Percentiles rank a stretch among this genome's conserved stretches.
Conservation (phyloP, 2,329 filamentous ascomycete species). For the Exophiala alcalophila region DNA sequence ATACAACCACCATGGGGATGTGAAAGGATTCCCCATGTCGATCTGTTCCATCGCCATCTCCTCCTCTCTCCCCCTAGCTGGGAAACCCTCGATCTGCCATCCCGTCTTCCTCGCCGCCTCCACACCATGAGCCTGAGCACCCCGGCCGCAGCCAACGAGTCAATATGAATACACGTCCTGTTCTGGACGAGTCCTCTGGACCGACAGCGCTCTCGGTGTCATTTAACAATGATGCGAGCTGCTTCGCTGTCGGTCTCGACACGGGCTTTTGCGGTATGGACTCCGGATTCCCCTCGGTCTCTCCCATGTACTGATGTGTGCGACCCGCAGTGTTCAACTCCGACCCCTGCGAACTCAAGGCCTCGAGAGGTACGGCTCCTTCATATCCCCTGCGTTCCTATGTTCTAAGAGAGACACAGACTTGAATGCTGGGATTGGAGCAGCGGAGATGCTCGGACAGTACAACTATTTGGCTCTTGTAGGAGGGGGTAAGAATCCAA, state of each 20-base stretch:
- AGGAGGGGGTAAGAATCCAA: constrained; percentile 79
- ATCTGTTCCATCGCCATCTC: not conserved
- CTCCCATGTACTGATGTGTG: constrained; percentile 19
- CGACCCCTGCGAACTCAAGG: constrained; percentile 67
- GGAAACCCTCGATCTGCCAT: too few species aligned
- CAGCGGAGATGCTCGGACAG: constrained; percentile 81
- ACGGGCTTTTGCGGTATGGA: constrained; percentile 76
- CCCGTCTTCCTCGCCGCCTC: constrained; percentile 1
- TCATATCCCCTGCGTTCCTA: not conserved
- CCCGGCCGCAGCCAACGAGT: not conserved
- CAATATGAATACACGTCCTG: constrained; percentile 81
- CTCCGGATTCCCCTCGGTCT: constrained; percentile 12
- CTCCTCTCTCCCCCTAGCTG: not conserved
- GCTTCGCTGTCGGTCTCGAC: constrained; percentile 83
- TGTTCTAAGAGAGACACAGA: constrained; percentile 44
- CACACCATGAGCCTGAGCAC: constrained; percentile 7
- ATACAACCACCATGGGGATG: constrained; percentile 8
- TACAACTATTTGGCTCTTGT: constrained; percentile 86
- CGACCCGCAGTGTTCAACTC: constrained; percentile 63
- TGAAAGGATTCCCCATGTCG: constrained; percentile 5
- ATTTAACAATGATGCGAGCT: constrained; percentile 81
- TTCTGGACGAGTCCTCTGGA: constrained; percentile 73
- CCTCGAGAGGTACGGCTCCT: constrained; percentile 53
- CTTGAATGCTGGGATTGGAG: constrained; percentile 76
- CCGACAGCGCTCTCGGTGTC: constrained; percentile 76